Conservation (phyloP, 176 grass and related monocot species). For the Triticum aestivum region IWGSC_CS_RefSeq_v2.1 NC_057801.1:21742992-21743491, state of each 20-base stretch:
- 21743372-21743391: constrained; percentile 15
- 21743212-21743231: neutral
- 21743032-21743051: neutral
- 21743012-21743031: neutral
- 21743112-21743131: no score
- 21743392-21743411: constrained; percentile 12
- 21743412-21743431: neutral
- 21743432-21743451: neutral
- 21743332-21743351: neutral
- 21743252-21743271: neutral
- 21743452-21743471: neutral
- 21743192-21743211: neutral
- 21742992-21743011: neutral
- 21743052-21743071: neutral
- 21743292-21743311: neutral
- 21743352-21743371: neutral
- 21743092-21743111: neutral
- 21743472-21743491: constrained; percentile 13
- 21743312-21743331: neutral
- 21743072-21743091: neutral
- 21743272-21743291: neutral
- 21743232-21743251: neutral
- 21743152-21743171: no score
- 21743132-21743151: no score
- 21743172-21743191: neutral